phyloP scores from a whole-genome alignment of 257 asterid species.

The Solanum pennellii region DNA sequence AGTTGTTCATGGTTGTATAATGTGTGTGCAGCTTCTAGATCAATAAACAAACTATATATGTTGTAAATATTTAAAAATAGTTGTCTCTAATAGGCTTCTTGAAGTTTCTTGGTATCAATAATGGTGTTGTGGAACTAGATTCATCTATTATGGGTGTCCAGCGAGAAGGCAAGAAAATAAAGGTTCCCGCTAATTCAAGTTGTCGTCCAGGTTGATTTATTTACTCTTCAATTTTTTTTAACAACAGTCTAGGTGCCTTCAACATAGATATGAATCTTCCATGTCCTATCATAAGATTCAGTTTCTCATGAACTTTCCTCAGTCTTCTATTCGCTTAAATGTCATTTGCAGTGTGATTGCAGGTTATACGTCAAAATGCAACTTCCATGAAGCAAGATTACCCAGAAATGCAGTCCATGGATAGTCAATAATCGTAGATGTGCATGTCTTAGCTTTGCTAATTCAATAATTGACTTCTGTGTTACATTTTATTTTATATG shows the following conservation, averaged over 20 bases:
- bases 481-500: slow-evolving; percentile 11
- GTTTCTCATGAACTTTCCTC: neutral
- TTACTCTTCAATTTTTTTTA: neutral
- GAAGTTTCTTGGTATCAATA: slow-evolving; percentile 82
- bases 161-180: slow-evolving; percentile 81
- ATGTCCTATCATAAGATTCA: neutral
- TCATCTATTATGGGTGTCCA: slow-evolving; percentile 77
- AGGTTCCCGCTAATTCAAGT: slow-evolving; percentile 94
- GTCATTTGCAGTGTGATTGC: slow-evolving; percentile 39
- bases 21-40: neutral
- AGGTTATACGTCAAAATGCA: slow-evolving; percentile 98
- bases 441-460: slow-evolving; percentile 3
- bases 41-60: neutral
- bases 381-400: slow-evolving; percentile 98
- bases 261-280: neutral
- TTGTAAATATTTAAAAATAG: slow-evolving; percentile 16
- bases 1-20: neutral
- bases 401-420: slow-evolving; percentile 75
- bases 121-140: slow-evolving; percentile 94
- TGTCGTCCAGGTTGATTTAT: slow-evolving; percentile 80
- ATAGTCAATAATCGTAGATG: slow-evolving; percentile 24
- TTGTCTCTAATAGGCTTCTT: slow-evolving; percentile 38
- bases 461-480: slow-evolving; percentile 1
- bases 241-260: neutral
- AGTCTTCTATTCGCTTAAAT: slow-evolving; percentile 24